Percentiles rank a stretch among this genome's conserved stretches.
phyloP scores from a whole-genome alignment of 768 basidiomycete species.

The Phaeolepiota aurea region DNA sequence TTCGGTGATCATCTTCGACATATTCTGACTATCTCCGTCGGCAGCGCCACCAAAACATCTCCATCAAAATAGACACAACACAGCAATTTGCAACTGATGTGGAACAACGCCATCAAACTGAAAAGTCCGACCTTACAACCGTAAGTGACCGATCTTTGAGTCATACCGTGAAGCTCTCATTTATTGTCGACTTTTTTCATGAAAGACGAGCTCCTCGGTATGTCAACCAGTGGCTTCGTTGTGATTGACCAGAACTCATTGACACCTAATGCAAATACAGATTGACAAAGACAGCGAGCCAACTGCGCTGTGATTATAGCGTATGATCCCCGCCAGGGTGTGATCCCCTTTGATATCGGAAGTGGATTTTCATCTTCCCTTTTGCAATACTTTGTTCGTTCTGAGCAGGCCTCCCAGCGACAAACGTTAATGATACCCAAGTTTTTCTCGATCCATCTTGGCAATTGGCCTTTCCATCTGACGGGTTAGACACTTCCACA shows the following conservation, averaged over 20 bases:
- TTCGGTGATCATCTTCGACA: not conserved
- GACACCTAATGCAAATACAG: not conserved
- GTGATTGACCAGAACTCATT: not conserved
- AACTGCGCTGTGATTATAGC: not conserved
- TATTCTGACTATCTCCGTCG: not conserved
- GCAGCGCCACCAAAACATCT: conserved; percentile 36
- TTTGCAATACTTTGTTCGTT: no score
- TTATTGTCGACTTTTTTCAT: not conserved
- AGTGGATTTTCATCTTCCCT: no score
- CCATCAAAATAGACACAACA: conserved; percentile 49
- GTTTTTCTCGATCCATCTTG: no score
- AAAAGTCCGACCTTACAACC: not conserved
- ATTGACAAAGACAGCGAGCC: not conserved
- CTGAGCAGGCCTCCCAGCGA: no score
- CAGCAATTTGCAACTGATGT: conserved; percentile 38
- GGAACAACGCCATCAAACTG: conserved; percentile 18
- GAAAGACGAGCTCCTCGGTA: not conserved
- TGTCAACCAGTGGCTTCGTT: not conserved
- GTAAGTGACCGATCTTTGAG: not conserved
- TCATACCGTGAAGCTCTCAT: no score
- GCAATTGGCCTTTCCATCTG: no score
- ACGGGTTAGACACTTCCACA: no score
- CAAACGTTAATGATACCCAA: no score
- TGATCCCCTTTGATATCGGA: no score
- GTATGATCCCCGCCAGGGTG: no score